phyloP scores from a whole-genome alignment of 208 protist genomes.

The Leishmania martiniquensis region DNA sequence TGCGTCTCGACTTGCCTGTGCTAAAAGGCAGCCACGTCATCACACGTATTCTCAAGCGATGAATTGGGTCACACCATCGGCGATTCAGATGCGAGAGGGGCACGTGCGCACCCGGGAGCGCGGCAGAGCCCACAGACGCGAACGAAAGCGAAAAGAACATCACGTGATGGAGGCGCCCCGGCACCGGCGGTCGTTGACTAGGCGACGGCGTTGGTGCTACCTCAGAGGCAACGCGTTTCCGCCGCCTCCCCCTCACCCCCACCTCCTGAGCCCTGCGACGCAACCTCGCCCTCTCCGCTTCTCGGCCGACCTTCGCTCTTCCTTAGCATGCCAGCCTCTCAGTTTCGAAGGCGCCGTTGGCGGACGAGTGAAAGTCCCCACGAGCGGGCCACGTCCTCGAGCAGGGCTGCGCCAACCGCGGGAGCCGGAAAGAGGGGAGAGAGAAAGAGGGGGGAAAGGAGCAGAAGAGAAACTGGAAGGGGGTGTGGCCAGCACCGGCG shows the following conservation, averaged over 20 bases:
- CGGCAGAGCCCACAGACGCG: background rate
- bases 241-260: background rate
- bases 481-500: background rate
- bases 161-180: background rate
- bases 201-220: background rate
- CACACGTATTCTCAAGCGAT: background rate
- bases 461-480: background rate
- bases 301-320: background rate
- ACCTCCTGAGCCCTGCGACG: background rate
- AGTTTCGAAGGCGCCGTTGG: background rate
- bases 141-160: background rate
- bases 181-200: background rate
- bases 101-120: background rate
- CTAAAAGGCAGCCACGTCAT: background rate
- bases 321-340: background rate
- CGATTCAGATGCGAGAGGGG: background rate
- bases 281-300: background rate
- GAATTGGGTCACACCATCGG: background rate
- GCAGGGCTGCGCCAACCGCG: background rate
- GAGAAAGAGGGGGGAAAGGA: no score
- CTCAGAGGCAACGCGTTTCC: background rate
- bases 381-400: background rate
- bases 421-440: background rate
- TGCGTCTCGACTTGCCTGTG: background rate
- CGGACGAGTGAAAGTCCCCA: background rate